Base-by-base conservation (phyloP, 352 stramenopile genomes). In the Pythium aquatile region DNA sequence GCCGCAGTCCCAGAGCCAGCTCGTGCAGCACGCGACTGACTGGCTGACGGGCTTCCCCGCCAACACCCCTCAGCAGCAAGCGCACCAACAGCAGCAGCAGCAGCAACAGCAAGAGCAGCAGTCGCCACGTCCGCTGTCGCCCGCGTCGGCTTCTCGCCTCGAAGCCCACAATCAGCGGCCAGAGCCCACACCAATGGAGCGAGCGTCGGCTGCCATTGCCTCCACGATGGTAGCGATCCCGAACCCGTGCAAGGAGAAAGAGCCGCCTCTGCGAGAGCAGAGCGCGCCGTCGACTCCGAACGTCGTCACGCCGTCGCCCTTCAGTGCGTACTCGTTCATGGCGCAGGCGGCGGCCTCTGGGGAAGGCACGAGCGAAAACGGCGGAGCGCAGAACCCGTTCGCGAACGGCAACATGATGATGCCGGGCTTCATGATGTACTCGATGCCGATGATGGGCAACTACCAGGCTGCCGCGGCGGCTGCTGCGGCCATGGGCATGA, bases 371-470 rank as follows among this genome's bases (percentile, higher is more conserved):
- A 60, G 52, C 37, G 65, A 65, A 24, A 48, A n/a, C 4, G 40
- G n/a, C 8, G 40, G 26, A 3, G 46, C 24, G 16, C 52, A 39
- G 30, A 61, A 65, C n/a, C 53, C 53, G 8, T 72, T 67, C 37
- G 55, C 33, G 24, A 60, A 52, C 40, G 61, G 63, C 9, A 76
- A 70, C 55, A 90, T 92, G 81, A 87, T 92, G 80, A 83, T 91
- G 71, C 86, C 86, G 26, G 79, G 83, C 32, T 92, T 94, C 58
- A 87, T 94, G 76, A 90, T 93, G 83, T 92, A 91, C 58, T 70
- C 79, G 53, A 82, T 85, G 73, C 79, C 75, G 30, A 91, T 93
- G 82, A 89, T 93, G 80, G 77, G 77, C 56, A 84, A 80, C 57
- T 84, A 73, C 60, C 48, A 66, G 42, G 53, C 58, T 3, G 58